Evolutionary conservation across 805 yeast genomes (phyloP).

Genomic region (Spathaspora boniae): DNA sequence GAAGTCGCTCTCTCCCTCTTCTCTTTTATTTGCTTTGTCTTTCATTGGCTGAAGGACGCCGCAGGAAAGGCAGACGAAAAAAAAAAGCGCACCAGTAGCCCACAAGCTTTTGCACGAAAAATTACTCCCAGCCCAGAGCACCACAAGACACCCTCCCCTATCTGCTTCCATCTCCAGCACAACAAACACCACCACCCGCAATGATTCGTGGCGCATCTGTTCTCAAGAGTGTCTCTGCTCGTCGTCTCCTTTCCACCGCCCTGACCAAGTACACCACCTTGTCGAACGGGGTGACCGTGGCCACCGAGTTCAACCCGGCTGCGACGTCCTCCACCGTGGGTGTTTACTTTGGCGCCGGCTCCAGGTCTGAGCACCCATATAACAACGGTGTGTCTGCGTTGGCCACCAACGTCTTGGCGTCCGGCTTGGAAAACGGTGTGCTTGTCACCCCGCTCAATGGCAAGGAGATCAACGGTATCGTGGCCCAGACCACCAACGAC

Average conservation of each 20-base stretch:
- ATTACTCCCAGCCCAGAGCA: no score
- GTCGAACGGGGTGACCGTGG: slow-evolving; percentile 71
- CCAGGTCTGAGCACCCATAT: slow-evolving; percentile 74
- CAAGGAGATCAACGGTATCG: slow-evolving; percentile 63
- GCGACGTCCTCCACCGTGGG: slow-evolving; percentile 63
- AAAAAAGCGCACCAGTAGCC: no score
- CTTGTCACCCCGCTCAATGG: slow-evolving; percentile 49
- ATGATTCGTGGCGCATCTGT: slow-evolving; percentile 43
- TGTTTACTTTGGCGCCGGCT: slow-evolving; percentile 71
- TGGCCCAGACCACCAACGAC: slow-evolving; percentile 52
- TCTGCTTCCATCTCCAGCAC: no score
- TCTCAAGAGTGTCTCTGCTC: slow-evolving; percentile 29
- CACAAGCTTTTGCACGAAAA: no score
- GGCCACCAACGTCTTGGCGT: slow-evolving; percentile 48
- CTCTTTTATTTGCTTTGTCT: not conserved
- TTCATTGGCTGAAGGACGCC: not conserved
- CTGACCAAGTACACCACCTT: slow-evolving; percentile 66
- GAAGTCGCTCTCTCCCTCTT: not conserved
- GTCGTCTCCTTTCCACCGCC: slow-evolving; percentile 60
- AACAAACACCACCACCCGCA: no score
- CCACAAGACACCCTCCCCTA: no score
- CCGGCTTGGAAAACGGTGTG: slow-evolving; percentile 51
- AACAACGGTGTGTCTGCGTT: slow-evolving; percentile 78
- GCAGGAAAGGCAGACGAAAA: no score
- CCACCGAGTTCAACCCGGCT: slow-evolving; percentile 59